Evolutionary conservation across 495 filamentous ascomycete genomes (phyloP), one percentile per base, ranked within the genome.

Genomic region (Penicillium canariense): DNA sequence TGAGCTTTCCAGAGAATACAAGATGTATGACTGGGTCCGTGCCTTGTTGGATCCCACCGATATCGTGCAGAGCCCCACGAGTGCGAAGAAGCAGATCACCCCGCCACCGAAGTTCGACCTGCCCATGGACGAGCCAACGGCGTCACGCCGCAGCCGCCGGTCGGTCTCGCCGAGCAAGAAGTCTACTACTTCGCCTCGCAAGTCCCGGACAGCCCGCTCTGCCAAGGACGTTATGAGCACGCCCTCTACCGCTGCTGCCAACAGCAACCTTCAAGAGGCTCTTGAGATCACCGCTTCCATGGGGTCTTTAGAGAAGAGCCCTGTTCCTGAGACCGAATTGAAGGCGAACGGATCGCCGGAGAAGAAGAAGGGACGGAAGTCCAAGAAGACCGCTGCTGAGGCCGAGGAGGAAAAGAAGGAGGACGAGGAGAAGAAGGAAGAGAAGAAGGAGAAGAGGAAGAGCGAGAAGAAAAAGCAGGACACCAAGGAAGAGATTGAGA

Each of bases 1-100:
- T 49, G 77, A 82, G 54, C 81, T 98, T 15, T 88, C 94, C 45
- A 86, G 87, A 48, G 93, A 97, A 61, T 90, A 90, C 62, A 73
- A 79, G 50, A 90, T 97, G 71, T 73, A 81, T 35, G 81, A 87
- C 32, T 98, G 95, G 95, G 90, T 98, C 52, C 81, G 79, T 42
- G 94, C 94, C 9, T 81, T 98, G 28, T 79, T 98, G 40, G 92
- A 96, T 61, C 84, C 90, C 25, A 75, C 86, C 50, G 83, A 79
- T 20, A 77, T 90, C 14, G 86, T 83, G 15, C 74, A 80, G 49
- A 82, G 75, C 50, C 76, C 77, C 22, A 77, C 78, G 9, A 80
- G 76, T 50, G 69, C 74, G 12, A 79, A 78, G 58, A 90, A 89
- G 77, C 81, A 78, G 39, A 91, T 91, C 52, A 75, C 77, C 3